These are phyloP conservation scores for Areca catechu DNA, from an alignment of 176 grass and related monocot species.

Conservation along the genomic window DNA sequence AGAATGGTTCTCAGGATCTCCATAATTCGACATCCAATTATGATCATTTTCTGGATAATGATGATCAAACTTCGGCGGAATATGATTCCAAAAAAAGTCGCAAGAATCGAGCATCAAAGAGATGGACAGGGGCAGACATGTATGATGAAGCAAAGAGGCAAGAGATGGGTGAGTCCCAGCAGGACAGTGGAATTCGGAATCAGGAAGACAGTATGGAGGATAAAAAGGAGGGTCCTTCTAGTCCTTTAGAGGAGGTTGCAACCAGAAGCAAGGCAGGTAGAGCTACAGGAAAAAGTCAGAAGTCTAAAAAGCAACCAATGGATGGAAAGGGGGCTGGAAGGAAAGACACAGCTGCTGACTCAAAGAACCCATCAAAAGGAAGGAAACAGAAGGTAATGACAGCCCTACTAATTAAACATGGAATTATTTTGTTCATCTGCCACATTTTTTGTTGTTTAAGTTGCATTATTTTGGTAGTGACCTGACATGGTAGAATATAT, in stretches of 20 bases:
- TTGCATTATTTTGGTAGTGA: not conserved
- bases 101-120: slow-evolving; percentile 31
- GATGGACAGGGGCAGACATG: not conserved
- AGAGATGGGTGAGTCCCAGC: slow-evolving; percentile 25
- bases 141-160: not conserved
- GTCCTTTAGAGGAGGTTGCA: slow-evolving; percentile 30
- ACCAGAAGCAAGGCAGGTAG: slow-evolving; percentile 31
- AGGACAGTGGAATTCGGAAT: slow-evolving; percentile 14
- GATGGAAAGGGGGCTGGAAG: not conserved
- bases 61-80: slow-evolving; percentile 18
- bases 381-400: slow-evolving; percentile 79
- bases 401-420: no score
- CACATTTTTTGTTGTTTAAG: not conserved
- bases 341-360: slow-evolving; percentile 40
- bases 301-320: slow-evolving; percentile 54
- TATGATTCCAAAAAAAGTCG: slow-evolving; percentile 31
- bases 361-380: slow-evolving; percentile 47
- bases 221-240: slow-evolving; percentile 29
- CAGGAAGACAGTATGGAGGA: slow-evolving; percentile 25
- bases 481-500: no score
- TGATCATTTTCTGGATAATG: slow-evolving; percentile 1
- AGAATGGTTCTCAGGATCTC: slow-evolving; percentile 19
- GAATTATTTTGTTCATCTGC: not conserved
- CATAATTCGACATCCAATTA: slow-evolving; percentile 7
- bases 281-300: slow-evolving; percentile 37